Evolutionary conservation across 129 eudicot species (phyloP), one percentile per base, ranked within the genome.

Genomic region (Tanacetum coccineum): DNA sequence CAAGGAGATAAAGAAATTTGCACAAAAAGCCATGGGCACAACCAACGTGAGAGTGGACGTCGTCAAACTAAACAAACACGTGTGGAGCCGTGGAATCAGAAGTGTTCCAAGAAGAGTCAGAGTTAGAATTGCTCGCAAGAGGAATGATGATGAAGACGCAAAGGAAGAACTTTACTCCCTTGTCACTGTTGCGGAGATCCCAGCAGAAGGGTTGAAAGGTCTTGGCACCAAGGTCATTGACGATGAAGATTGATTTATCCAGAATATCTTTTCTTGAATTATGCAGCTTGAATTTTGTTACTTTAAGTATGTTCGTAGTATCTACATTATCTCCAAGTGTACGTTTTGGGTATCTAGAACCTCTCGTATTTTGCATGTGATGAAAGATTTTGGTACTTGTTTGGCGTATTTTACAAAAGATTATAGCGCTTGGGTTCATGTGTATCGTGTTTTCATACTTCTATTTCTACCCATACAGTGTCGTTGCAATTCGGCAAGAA

Each of bases 81-180:
- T 86, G 9, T 86, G 93, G 93, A 82, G 88, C 74, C 73, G 88
- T 52, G 88, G 93, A 4, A 86, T 86, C 74, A 64, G 86, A 72
- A 83, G 93, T 66, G 93, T 86, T 28, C 94, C 94, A n/a, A 78
- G 94, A 74, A 75, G 88, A 70, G 76, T 86, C 58, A 75, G 94
- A n/a, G n/a, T 83, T 40, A 80, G 94, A n/a, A 80, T 83, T 17
- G 94, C 94, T 8, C 82, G 93, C 63, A 86, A 86, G 74, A 81
- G 94, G 58, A 86, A 86, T 3, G 94, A 86, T 2, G 93, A 83
- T 22, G 93, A 83, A 72, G 94, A 86, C 52, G 88, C 94, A 9
- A 86, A 81, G 76, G 86, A 86, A 70, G 94, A 83, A 71, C 85
- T 86, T 14, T 86, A 82, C 84, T 86, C 94, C 86, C n/a, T 86